Percentiles rank a stretch among this genome's conserved stretches.
phyloP scores from a whole-genome alignment of 2,329 filamentous ascomycete genomes.

The Fusarium chuoi region DNA sequence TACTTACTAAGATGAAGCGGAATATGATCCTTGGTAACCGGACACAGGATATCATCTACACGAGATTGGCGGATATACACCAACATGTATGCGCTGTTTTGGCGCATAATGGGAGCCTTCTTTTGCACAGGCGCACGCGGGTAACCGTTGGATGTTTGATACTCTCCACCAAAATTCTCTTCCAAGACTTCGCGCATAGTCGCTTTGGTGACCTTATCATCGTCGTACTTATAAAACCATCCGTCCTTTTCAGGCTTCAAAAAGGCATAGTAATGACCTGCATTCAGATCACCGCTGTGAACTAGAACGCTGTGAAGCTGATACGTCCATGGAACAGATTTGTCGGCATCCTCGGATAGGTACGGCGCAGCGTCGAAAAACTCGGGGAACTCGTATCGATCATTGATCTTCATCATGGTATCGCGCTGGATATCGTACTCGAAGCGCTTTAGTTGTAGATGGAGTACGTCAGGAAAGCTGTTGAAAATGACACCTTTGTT shows the following conservation, averaged over 20 bases:
- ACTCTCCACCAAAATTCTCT: conserved; percentile 96
- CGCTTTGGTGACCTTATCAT: conserved; percentile 95
- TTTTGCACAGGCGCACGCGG: conserved; percentile 61
- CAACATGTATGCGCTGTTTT: conserved; percentile 96
- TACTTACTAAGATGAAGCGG: conserved; percentile 80
- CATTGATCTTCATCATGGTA: conserved; percentile 99
- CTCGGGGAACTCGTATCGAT: conserved; percentile 90
- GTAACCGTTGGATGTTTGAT: conserved; percentile 62
- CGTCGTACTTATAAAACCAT: conserved; percentile 96
- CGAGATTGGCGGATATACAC: conserved; percentile 93
- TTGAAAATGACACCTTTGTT: conserved; percentile 98
- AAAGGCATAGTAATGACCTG: conserved; percentile 98
- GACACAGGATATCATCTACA: conserved; percentile 82
- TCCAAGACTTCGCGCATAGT: conserved; percentile 92
- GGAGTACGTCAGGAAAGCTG: conserved; percentile 91
- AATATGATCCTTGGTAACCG: conserved; percentile 80
- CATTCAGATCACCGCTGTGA: conserved; percentile 95
- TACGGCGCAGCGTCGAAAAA: conserved; percentile 87
- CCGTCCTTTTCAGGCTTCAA: conserved; percentile 93
- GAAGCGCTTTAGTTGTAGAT: conserved; percentile 96
- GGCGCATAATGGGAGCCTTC: conserved; percentile 68
- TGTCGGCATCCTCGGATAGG: conserved; percentile 85
- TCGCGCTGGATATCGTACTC: conserved; percentile 97
- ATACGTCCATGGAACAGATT: conserved; percentile 89
- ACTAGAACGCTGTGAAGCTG: conserved; percentile 95